Percentiles rank a stretch among this genome's conserved stretches.
Evolutionary conservation across 1,284 basidiomycete species (phyloP).

Genomic region (Irpex rosettiformis): DNA sequence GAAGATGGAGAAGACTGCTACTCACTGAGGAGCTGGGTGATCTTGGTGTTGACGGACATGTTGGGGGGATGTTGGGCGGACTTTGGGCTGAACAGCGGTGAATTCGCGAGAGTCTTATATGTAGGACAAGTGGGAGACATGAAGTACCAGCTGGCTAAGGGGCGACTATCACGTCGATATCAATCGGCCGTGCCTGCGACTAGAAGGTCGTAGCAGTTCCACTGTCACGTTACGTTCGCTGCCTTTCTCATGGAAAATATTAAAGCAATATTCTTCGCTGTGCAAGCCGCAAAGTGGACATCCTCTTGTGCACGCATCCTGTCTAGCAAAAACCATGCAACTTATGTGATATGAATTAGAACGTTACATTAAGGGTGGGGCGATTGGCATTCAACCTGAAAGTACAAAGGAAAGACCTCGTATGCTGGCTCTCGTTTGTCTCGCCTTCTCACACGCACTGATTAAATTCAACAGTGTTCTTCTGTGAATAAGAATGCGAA

Average conservation of each 20-base stretch:
- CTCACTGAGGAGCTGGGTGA: conserved; percentile 17
- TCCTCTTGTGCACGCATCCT: neutral
- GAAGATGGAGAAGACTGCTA: neutral
- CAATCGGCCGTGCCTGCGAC: conserved; percentile 2
- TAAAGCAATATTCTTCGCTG: too few species aligned
- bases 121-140: neutral
- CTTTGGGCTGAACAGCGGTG: neutral
- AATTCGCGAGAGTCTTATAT: conserved; percentile 4
- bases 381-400: neutral
- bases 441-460: neutral
- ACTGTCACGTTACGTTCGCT: neutral
- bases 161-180: conserved; percentile 4
- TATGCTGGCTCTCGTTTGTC: neutral
- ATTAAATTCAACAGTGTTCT: neutral
- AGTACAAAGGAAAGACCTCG: neutral
- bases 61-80: neutral
- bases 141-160: neutral
- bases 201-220: neutral
- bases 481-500: neutral
- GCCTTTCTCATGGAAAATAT: neutral
- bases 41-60: conserved; percentile 16
- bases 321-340: neutral
- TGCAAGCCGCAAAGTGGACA: neutral
- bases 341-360: too few species aligned
- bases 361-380: neutral